Evolutionary conservation across 768 basidiomycete species (phyloP).

Genomic region (Suillus plorans): DNA sequence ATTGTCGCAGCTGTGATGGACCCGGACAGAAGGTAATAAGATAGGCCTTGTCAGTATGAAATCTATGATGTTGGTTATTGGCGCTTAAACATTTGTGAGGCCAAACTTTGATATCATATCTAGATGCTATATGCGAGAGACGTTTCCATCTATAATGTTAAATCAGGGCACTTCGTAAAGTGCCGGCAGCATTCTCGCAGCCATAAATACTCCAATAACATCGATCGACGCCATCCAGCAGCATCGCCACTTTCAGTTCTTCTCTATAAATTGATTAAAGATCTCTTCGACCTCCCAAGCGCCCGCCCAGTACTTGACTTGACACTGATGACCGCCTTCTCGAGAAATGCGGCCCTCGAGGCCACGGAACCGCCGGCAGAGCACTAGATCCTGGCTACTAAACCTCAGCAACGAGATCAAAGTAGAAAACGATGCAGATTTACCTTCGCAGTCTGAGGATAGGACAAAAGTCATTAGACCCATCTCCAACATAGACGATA

Average conservation of each 20-base stretch:
- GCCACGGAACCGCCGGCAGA: constrained; percentile 78
- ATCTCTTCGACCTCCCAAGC: constrained; percentile 97
- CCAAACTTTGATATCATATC: background rate
- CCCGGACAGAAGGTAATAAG: background rate
- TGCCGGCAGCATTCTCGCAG: background rate
- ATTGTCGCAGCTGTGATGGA: background rate
- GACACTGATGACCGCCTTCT: constrained; percentile 77
- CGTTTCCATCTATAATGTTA: background rate
- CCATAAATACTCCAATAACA: background rate
- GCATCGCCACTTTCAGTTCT: background rate
- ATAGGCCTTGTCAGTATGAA: background rate
- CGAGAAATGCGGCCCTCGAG: constrained; percentile 74
- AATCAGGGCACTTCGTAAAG: background rate
- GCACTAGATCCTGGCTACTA: constrained; percentile 74
- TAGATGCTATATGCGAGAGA: background rate
- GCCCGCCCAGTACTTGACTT: constrained; percentile 84
- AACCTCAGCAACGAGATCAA: background rate
- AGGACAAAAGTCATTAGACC: constrained; percentile 94
- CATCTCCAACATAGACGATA: constrained; percentile 91
- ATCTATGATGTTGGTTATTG: background rate
- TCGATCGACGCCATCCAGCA: background rate
- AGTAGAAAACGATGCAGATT: constrained; percentile 11
- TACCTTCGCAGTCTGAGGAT: constrained; percentile 76
- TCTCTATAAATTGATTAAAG: constrained; percentile 37
- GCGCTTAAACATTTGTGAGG: background rate